These are phyloP conservation scores for Aureobasidium subglaciale DNA, from an alignment of 2,329 filamentous ascomycete genomes.

Conservation along the genomic window DNA sequence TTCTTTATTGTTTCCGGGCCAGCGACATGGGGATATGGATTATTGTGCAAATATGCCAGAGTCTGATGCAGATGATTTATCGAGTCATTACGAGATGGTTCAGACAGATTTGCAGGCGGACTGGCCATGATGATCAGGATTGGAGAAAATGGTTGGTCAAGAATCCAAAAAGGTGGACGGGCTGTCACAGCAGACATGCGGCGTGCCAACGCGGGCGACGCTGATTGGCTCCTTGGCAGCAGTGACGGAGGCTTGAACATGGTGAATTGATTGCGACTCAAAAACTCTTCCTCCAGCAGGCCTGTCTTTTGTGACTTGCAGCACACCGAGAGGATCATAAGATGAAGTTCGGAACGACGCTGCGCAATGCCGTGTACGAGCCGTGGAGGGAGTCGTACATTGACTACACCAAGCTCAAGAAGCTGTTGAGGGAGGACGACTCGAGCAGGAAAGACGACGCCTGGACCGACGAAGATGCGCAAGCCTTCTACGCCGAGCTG, in stretches of 20 bases:
- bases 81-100: constrained; percentile 21
- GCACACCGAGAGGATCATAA: constrained; percentile 31
- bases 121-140: neutral
- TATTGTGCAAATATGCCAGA: constrained; percentile 35
- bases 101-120: neutral
- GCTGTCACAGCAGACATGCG: neutral
- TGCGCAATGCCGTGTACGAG: constrained; percentile 69
- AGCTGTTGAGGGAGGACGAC: constrained; percentile 72
- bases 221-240: neutral
- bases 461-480: constrained; percentile 94
- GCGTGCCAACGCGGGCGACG: neutral
- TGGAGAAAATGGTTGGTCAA: neutral
- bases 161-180: neutral
- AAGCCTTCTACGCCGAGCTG: constrained; percentile 87
- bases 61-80: constrained; percentile 35
- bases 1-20: constrained; percentile 47
- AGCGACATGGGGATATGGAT: constrained; percentile 43
- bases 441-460: constrained; percentile 47
- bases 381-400: constrained; percentile 94
- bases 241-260: neutral
- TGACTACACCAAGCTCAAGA: constrained; percentile 90
- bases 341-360: constrained; percentile 92
- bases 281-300: neutral
- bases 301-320: neutral
- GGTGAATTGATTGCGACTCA: neutral